These are phyloP conservation scores for Warburgia ugandensis DNA, from an alignment of 164 flowering plant genomes.

Conservation along the genomic window DNA sequence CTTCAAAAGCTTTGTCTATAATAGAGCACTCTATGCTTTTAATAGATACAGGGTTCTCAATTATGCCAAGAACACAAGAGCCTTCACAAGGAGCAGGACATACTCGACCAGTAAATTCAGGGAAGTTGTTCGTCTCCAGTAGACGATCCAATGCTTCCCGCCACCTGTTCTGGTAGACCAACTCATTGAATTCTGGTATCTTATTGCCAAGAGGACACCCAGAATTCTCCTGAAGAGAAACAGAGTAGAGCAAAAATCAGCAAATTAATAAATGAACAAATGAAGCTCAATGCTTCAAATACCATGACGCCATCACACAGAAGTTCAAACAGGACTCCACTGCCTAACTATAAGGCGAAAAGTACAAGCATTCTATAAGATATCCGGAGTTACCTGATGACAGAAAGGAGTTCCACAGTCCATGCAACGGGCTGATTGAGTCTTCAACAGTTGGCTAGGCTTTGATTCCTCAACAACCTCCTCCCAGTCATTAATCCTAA, in stretches of 20 bases:
- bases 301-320: no score
- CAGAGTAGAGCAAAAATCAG: not conserved
- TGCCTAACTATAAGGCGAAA: no score
- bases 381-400: constrained; percentile 60
- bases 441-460: constrained; percentile 72
- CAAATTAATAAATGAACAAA: no score
- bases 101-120: constrained; percentile 97
- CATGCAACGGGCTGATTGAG: constrained; percentile 99
- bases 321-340: no score
- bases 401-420: constrained; percentile 99
- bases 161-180: constrained; percentile 97
- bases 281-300: no score
- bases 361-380: not conserved
- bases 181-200: constrained; percentile 97
- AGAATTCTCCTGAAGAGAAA: constrained; percentile 65
- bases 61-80: constrained; percentile 97
- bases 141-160: constrained; percentile 93
- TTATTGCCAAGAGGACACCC: constrained; percentile 99
- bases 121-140: constrained; percentile 96
- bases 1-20: constrained; percentile 96
- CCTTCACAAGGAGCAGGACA: constrained; percentile 99
- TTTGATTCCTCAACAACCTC: constrained; percentile 81
- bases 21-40: constrained; percentile 94
- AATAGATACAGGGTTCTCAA: constrained; percentile 97
- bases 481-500: constrained; percentile 77